Evolutionary conservation across 148 eudicot species (phyloP).

Genomic region (Linanthus parryae): DNA sequence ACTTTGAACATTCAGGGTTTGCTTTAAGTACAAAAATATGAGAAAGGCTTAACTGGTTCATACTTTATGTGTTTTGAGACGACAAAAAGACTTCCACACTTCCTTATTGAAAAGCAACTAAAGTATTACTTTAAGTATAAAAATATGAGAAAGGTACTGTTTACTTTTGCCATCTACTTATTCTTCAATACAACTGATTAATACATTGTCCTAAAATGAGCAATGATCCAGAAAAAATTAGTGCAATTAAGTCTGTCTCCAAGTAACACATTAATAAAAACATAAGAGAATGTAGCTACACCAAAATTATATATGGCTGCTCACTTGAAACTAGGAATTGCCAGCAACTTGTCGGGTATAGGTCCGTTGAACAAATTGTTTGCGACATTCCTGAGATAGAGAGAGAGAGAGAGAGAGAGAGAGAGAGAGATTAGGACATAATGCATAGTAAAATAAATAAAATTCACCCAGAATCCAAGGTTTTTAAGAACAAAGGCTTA

Average conservation of each 20-base stretch:
- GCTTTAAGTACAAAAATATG: too few species aligned
- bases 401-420: not conserved
- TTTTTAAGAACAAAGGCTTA: conserved; percentile 25
- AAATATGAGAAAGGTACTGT: too few species aligned
- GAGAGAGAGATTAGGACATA: not conserved
- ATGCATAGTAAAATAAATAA: not conserved
- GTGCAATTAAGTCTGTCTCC: not conserved
- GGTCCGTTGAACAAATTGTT: conserved; percentile 78
- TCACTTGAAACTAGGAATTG: conserved; percentile 68
- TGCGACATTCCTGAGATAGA: conserved; percentile 55
- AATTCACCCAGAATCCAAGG: not conserved
- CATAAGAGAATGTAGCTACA: too few species aligned
- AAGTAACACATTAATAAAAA: not conserved
- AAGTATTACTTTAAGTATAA: too few species aligned
- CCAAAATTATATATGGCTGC: too few species aligned
- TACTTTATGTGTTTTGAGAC: too few species aligned
- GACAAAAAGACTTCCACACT: too few species aligned
- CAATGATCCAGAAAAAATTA: not conserved
- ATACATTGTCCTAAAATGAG: not conserved
- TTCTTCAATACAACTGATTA: not conserved
- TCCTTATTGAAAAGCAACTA: too few species aligned
- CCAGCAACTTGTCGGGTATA: conserved; percentile 66
- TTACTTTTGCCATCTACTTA: too few species aligned
- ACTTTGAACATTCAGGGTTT: too few species aligned
- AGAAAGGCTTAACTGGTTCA: too few species aligned